Conservation (phyloP, 345 rosid genomes). For the Aethionema arabicum region DNA sequence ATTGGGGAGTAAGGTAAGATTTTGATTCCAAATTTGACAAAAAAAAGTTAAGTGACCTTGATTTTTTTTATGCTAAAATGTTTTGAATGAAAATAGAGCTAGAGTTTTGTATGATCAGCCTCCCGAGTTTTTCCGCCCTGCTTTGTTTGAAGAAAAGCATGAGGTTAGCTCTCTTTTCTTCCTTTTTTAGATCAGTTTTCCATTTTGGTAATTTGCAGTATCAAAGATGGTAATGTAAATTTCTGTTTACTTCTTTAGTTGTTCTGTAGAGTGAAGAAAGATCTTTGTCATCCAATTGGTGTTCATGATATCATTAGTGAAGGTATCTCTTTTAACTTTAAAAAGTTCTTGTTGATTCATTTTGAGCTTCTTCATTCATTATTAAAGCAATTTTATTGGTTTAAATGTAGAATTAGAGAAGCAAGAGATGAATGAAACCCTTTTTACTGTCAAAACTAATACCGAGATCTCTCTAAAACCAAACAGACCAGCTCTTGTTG, state of each 20-base stretch:
- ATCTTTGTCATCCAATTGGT: slow-evolving; percentile 51
- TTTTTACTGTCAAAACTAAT: slow-evolving; percentile 52
- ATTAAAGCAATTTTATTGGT: slow-evolving; percentile 9
- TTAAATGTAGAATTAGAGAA: slow-evolving; percentile 37
- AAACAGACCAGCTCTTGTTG: slow-evolving; percentile 86
- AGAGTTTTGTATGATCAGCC: slow-evolving; percentile 89
- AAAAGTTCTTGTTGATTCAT: slow-evolving; percentile 18
- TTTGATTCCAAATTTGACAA: background rate
- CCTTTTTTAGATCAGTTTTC: slow-evolving; percentile 9
- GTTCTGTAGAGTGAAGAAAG: slow-evolving; percentile 72
- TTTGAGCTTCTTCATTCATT: slow-evolving; percentile 18
- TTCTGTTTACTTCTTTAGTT: slow-evolving; percentile 47
- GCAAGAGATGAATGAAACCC: slow-evolving; percentile 47
- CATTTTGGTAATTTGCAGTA: background rate
- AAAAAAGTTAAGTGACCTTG: slow-evolving; percentile 2
- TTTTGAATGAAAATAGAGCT: slow-evolving; percentile 51
- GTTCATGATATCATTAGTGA: slow-evolving; percentile 56
- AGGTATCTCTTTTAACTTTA: slow-evolving; percentile 47
- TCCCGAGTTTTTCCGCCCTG: slow-evolving; percentile 82
- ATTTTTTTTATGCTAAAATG: slow-evolving; percentile 1
- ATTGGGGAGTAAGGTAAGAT: slow-evolving; percentile 93
- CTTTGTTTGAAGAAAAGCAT: slow-evolving; percentile 75
- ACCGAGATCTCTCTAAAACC: slow-evolving; percentile 50
- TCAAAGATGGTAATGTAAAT: background rate
- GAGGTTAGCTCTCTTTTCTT: slow-evolving; percentile 49